Conservation (phyloP, 2,329 filamentous ascomycete species). For the Cylindrodendrum hubeiense region DNA sequence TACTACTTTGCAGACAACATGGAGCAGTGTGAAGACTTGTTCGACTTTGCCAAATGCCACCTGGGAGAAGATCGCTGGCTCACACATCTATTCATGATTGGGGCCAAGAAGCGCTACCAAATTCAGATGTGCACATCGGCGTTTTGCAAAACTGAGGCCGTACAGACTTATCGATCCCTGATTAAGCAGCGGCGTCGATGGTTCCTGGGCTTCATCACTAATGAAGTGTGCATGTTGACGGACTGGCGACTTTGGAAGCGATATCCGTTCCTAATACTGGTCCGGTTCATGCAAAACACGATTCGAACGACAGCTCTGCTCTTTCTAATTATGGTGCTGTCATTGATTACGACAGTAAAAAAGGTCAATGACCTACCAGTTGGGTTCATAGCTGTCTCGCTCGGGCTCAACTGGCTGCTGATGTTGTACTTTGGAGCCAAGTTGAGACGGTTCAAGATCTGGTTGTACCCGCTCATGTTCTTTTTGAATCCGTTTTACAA, state of each 20-base stretch:
- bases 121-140: slow-evolving; percentile 98
- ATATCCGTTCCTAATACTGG: slow-evolving; percentile 87
- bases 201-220: slow-evolving; percentile 98
- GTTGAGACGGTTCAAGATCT: slow-evolving; percentile 90
- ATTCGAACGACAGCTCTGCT: slow-evolving; percentile 93
- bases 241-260: slow-evolving; percentile 91
- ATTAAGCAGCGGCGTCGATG: slow-evolving; percentile 95
- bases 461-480: slow-evolving; percentile 97
- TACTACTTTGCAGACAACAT: slow-evolving; percentile 99
- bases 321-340: slow-evolving; percentile 93
- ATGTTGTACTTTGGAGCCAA: slow-evolving; percentile 97
- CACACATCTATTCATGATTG: slow-evolving; percentile 99
- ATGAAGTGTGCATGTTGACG: slow-evolving; percentile 98
- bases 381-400: slow-evolving; percentile 91
- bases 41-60: slow-evolving; percentile 96
- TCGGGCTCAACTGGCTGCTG: slow-evolving; percentile 92
- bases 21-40: slow-evolving; percentile 94
- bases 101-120: slow-evolving; percentile 91
- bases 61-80: slow-evolving; percentile 96
- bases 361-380: slow-evolving; percentile 84
- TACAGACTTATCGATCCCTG: slow-evolving; percentile 86
- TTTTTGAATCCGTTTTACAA: slow-evolving; percentile 96
- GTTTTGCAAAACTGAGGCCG: slow-evolving; percentile 98
- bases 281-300: slow-evolving; percentile 95
- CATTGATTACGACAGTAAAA: slow-evolving; percentile 86